Evolutionary conservation across 2,329 filamentous ascomycete genomes (phyloP), one percentile per base, ranked within the genome.

Genomic region (Cercospora janseana): DNA sequence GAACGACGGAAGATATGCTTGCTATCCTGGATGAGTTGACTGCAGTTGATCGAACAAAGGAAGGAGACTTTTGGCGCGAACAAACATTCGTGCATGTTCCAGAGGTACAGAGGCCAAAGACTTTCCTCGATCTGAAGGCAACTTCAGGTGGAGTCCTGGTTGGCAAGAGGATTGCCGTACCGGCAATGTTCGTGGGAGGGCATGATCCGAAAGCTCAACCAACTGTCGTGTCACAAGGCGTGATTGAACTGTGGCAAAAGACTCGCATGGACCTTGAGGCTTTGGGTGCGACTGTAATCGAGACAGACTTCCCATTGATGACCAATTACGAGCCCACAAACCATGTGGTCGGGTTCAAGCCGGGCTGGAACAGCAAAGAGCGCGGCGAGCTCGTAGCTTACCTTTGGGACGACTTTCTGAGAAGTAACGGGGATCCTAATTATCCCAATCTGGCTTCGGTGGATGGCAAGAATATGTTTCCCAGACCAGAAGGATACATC

Each of bases 31-130:
- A 78, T 35, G 70, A 79, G 6, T 67, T 81, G 43, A 71, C 69
- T 0, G 66, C 62, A 0, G 63, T 71, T 0, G 79, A 82, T 51
- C 12, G 60, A 2, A 63, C 68, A 3, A 66, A 66, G 0, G 45
- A 55, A 3, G 73, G 76, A 1, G 79, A 82, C 52, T 82, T 82
- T 56, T 82, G 79, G 73, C 68, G 77, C 3, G 69, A 75, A 12
- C 79, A 83, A 49, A 64, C 62, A 0, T 71, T 72, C 42, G 64
- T 81, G 0, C 31, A 65, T 1, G 59, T 81, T 1, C 70, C 72
- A 0, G 61, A 63, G 8, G 57, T 65, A 4, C 56, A 66, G 2
- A 64, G 66, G 0, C 68, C 72, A 2, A 28, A 61, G 3, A 58
- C 60, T 1, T 68, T 69, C 15, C 69, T 67, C n/a, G 61, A 62